A percentile compares a stretch with the other conserved stretches of the same genome.
These are phyloP conservation scores for Botrytis cinerea DNA, from an alignment of 2,329 filamentous ascomycete species.

Conservation along the genomic window DNA sequence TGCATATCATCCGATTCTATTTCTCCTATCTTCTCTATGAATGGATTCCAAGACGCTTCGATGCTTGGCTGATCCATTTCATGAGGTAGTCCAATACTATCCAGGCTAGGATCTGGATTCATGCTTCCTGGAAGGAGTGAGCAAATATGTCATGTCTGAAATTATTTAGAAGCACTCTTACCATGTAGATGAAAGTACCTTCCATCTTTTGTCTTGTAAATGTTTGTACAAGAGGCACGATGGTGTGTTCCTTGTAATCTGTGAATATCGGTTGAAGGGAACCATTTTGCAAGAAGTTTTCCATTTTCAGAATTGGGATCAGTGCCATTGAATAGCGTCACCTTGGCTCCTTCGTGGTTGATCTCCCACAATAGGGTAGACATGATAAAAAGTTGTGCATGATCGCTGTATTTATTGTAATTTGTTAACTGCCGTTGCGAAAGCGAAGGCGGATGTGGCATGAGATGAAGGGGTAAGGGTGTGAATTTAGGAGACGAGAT, in stretches of 20 bases:
- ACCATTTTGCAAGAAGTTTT: slow-evolving; percentile 21
- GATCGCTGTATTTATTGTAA: not conserved
- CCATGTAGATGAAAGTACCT: not conserved
- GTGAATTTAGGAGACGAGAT: not conserved
- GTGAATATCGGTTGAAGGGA: slow-evolving; percentile 31
- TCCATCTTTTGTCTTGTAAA: not conserved
- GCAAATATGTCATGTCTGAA: not conserved
- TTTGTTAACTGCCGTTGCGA: slow-evolving; percentile 24
- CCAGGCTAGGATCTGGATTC: not conserved
- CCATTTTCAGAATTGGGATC: not conserved
- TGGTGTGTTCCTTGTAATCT: slow-evolving; percentile 29
- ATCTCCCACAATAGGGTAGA: slow-evolving; percentile 27
- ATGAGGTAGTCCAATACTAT: not conserved
- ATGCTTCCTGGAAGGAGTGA: not conserved
- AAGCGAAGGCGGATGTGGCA: slow-evolving; percentile 43
- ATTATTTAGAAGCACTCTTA: not conserved
- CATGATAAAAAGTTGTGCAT: slow-evolving; percentile 32
- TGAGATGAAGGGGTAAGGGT: not conserved
- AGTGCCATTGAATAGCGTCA: not conserved
- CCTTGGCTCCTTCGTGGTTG: slow-evolving; percentile 14
- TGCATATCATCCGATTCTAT: not conserved
- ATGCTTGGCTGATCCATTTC: not conserved
- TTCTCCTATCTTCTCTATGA: not conserved
- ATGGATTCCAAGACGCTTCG: not conserved
- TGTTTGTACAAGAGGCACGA: not conserved